Conservation (phyloP, 352 stramenopile genomes). For the Pythium dissimile region DNA sequence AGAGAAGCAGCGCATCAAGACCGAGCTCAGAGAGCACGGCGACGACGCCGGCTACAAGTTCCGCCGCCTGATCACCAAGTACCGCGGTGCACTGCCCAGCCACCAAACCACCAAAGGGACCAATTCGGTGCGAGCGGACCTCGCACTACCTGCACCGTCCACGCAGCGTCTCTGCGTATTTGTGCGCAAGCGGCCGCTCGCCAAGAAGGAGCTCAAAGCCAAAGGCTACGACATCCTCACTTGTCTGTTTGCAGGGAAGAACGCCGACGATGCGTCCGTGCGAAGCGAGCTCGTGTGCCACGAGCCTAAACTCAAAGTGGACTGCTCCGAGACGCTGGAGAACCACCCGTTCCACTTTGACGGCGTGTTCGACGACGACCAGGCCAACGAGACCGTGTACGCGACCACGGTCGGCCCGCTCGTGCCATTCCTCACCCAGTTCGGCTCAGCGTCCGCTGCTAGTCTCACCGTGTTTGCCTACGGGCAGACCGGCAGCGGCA, state of each 20-base stretch:
- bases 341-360: constrained; percentile 75
- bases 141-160: not conserved
- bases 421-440: constrained; percentile 43
- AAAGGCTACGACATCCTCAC: constrained; percentile 70
- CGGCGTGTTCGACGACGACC: constrained; percentile 90
- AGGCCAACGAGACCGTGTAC: constrained; percentile 92
- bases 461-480: constrained; percentile 95
- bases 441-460: constrained; percentile 15
- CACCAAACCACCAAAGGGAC: constrained; percentile 16
- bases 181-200: constrained; percentile 64
- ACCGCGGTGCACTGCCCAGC: constrained; percentile 37
- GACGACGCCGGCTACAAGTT: constrained; percentile 79
- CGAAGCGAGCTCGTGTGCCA: constrained; percentile 60
- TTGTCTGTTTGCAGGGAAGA: constrained; percentile 28
- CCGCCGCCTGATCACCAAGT: constrained; percentile 56
- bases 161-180: constrained; percentile 50
- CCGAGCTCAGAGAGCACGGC: constrained; percentile 58
- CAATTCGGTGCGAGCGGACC: not conserved
- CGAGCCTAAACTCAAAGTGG: constrained; percentile 70
- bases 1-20: constrained; percentile 67
- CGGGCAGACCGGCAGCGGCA: constrained; percentile 94
- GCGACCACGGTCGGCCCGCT: constrained; percentile 50
- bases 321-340: constrained; percentile 64
- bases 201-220: constrained; percentile 59
- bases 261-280: not conserved